Percentiles rank a stretch among this genome's conserved stretches.
Conservation (phyloP, 1,284 basidiomycete species). For the Naganishia liquefaciens region DNA sequence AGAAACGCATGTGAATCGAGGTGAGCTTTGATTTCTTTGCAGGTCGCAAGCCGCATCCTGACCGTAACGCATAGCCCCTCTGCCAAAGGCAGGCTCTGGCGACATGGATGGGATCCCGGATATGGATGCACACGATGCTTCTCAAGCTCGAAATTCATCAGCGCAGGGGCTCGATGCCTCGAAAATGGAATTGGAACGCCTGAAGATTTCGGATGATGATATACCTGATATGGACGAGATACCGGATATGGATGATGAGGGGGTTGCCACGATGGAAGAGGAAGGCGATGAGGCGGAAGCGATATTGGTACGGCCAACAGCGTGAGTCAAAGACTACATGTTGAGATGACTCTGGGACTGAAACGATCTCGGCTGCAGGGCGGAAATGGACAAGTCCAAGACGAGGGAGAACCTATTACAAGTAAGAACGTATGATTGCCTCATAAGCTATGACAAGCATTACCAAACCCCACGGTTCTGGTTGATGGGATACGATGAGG, state of each 20-base stretch:
- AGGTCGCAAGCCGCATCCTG: neutral
- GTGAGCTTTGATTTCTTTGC: slow-evolving; percentile 37
- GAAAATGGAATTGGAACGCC: slow-evolving; percentile 38
- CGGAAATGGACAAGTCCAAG: slow-evolving; percentile 59
- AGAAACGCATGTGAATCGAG: slow-evolving; percentile 54
- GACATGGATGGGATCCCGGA: slow-evolving; percentile 51
- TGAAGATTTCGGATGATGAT: slow-evolving; percentile 56
- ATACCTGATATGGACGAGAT: slow-evolving; percentile 84
- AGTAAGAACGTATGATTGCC: slow-evolving; percentile 97
- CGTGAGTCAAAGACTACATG: slow-evolving; percentile 36
- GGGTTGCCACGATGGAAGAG: slow-evolving; percentile 67
- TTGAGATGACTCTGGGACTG: neutral
- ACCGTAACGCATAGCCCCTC: slow-evolving; percentile 11
- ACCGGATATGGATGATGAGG: slow-evolving; percentile 82
- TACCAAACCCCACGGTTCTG: slow-evolving; percentile 95
- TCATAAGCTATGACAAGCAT: slow-evolving; percentile 99
- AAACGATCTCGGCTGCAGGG: slow-evolving; percentile 30
- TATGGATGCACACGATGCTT: slow-evolving; percentile 35
- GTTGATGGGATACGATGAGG: slow-evolving; percentile 93
- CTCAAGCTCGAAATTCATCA: slow-evolving; percentile 35
- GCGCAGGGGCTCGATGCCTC: slow-evolving; percentile 21
- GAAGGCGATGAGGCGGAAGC: slow-evolving; percentile 79
- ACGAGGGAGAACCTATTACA: slow-evolving; percentile 76
- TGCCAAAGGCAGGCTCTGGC: slow-evolving; percentile 12
- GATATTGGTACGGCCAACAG: slow-evolving; percentile 43